Base-by-base conservation (phyloP, 2,329 filamentous ascomycete genomes). In the Podosphaera leucotricha region DNA sequence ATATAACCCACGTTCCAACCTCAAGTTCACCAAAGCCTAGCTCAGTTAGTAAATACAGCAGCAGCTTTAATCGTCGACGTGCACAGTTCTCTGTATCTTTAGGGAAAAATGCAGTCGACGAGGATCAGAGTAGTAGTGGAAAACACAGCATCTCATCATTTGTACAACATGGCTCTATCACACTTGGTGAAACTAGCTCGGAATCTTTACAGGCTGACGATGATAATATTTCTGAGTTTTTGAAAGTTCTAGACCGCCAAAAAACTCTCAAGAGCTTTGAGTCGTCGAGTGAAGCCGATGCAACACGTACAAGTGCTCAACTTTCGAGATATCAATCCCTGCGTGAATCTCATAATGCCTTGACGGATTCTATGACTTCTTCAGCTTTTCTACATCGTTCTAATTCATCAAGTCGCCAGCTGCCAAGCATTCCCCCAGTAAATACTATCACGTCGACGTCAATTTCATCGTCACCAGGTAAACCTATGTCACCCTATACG, bases 361-460 rank as follows among this genome's bases (percentile, higher is more conserved):
- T 98, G 36, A 92, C 84, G 0, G 90, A 98, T 44, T 93, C 85
- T 0, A 84, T 98, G 70, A 84, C 83, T 22, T 90, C 84, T 0
- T 95, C 87, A 0, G 71, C 85, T 54, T 74, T 92, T 52, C 64
- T 94, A 46, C 80, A 92, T 40, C 74, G 82, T 35, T 90, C 84
- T 3, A 81, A 74, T 46, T 82, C 85, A 0, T 76, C 72, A 0
- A 76, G 72, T 50, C 63, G 72, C 22, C 72, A 75, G 46, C 54
- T 76, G 41, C 63, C 67, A 8, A 73, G 72, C 48, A 67, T 75
- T 2, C 70, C 72, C 2, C 67, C 79, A 47, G 82, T 85, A 59
- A 79, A 58, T 38, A 55, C 82, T 44, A 68, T 85, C 0, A 79
- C 78, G 3, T 84, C 81, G 0, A 67, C 84, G 50, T 94, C 86